Percentiles rank a stretch among this genome's conserved stretches.
phyloP scores from a whole-genome alignment of 2,329 filamentous ascomycete genomes.

The Sporothrix inflata region DNA sequence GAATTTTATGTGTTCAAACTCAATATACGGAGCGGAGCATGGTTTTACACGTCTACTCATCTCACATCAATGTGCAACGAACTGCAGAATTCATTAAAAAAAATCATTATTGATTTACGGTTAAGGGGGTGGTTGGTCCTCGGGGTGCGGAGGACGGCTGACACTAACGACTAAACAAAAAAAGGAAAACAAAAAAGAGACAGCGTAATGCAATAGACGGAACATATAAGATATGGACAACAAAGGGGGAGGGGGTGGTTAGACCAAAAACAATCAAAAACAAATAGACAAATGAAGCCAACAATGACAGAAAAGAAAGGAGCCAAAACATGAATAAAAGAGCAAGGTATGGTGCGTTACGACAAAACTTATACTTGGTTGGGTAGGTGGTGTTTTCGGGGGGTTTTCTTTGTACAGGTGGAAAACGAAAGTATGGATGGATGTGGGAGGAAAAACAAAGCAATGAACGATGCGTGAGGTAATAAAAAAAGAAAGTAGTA shows the following conservation, averaged over 20 bases:
- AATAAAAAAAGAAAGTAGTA: not conserved
- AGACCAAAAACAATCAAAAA: not conserved
- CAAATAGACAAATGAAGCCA: not conserved
- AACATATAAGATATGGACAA: conserved; percentile 13
- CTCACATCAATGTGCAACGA: not conserved
- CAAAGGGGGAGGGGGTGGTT: not conserved
- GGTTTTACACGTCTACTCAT: no score
- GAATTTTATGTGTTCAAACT: not conserved
- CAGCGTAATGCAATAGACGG: not conserved
- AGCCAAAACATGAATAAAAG: not conserved
- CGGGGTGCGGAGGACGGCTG: not conserved
- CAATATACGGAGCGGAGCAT: not conserved
- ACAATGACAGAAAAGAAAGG: not conserved
- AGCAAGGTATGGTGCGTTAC: no score
- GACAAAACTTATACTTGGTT: not conserved
- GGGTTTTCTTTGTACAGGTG: not conserved
- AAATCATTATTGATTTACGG: conserved; percentile 16
- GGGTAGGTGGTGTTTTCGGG: not conserved
- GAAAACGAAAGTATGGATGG: not conserved
- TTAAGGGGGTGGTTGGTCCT: not conserved
- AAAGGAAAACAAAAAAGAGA: not conserved
- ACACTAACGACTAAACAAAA: conserved; percentile 4
- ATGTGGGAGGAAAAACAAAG: not conserved
- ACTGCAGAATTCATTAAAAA: not conserved
- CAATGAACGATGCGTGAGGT: not conserved